A percentile compares a stretch with the other conserved stretches of the same genome.
phyloP scores from a whole-genome alignment of 2,329 filamentous ascomycete species.

The Neocucurbitaria cava region DNA sequence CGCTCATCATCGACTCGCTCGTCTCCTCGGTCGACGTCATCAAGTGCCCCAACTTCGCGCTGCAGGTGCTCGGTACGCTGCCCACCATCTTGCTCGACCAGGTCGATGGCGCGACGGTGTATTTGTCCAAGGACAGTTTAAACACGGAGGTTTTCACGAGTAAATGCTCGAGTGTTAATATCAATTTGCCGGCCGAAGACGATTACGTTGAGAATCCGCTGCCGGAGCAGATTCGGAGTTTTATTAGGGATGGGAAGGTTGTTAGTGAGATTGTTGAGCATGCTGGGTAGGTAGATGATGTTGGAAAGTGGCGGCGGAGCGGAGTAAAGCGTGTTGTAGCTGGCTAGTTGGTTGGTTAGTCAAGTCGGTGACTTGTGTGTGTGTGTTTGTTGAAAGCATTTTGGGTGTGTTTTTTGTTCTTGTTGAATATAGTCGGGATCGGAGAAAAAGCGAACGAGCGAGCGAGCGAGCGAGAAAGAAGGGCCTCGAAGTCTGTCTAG shows the following conservation, averaged over 20 bases:
- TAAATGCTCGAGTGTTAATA: constrained; percentile 86
- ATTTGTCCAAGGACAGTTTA: constrained; percentile 80
- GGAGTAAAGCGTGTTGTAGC: background rate
- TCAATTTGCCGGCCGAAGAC: constrained; percentile 77
- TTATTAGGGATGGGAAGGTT: constrained; percentile 76
- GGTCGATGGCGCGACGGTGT: constrained; percentile 87
- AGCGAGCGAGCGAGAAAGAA: too few relatives aligned
- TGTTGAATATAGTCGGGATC: too few relatives aligned
- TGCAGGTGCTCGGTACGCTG: constrained; percentile 86
- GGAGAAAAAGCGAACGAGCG: too few relatives aligned
- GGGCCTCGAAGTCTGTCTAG: too few relatives aligned
- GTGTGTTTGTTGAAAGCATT: too few relatives aligned
- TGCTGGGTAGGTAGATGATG: constrained; percentile 66
- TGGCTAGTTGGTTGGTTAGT: too few relatives aligned
- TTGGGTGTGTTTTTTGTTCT: too few relatives aligned
- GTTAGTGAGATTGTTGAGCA: constrained; percentile 96
- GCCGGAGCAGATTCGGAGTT: constrained; percentile 88
- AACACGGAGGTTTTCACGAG: constrained; percentile 85
- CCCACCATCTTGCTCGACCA: constrained; percentile 92
- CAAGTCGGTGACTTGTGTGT: too few relatives aligned
- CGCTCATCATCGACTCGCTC: constrained; percentile 85
- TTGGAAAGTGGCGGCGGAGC: background rate
- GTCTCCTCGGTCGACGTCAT: constrained; percentile 94
- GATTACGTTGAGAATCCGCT: constrained; percentile 89
- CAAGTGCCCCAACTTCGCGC: constrained; percentile 90